phyloP scores from a whole-genome alignment of 2,329 filamentous ascomycete species.

The Stemphylium beticola region DNA sequence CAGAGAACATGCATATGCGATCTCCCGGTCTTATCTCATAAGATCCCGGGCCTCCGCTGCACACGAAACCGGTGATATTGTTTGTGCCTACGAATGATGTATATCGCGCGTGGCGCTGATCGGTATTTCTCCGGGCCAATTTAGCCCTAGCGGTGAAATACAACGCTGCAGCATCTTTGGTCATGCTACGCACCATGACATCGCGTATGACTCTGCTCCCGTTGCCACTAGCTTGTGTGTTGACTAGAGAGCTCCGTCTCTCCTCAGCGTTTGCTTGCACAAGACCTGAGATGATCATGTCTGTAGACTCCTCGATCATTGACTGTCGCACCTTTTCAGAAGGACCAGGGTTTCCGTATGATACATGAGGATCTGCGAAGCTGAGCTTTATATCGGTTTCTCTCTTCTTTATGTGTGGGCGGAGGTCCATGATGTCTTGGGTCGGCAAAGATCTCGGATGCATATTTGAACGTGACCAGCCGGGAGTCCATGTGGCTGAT shows the following conservation, averaged over 20 bases:
- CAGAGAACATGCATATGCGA: slow-evolving; percentile 18
- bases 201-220: slow-evolving; percentile 7
- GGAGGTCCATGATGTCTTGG: slow-evolving; percentile 13
- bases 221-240: not conserved
- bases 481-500: slow-evolving; percentile 5
- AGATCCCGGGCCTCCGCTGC: slow-evolving; percentile 5
- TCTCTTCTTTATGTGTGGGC: not conserved
- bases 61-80: slow-evolving; percentile 14
- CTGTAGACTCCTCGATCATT: slow-evolving; percentile 11
- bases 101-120: slow-evolving; percentile 8
- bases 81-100: slow-evolving; percentile 18
- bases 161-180: not conserved
- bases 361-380: slow-evolving; percentile 14
- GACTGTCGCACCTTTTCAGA: slow-evolving; percentile 12
- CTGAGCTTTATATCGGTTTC: not conserved
- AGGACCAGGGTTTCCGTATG: slow-evolving; percentile 6
- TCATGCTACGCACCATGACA: slow-evolving; percentile 8
- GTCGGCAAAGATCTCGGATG: slow-evolving; percentile 9
- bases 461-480: slow-evolving; percentile 14
- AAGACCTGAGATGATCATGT: slow-evolving; percentile 8
- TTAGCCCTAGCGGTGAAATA: not conserved
- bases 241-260: not conserved
- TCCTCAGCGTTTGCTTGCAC: not conserved
- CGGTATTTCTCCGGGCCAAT: slow-evolving; percentile 4
- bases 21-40: slow-evolving; percentile 9